Conservation (phyloP, 164 flowering plant genomes). For the Chimonanthus salicifolius region DNA sequence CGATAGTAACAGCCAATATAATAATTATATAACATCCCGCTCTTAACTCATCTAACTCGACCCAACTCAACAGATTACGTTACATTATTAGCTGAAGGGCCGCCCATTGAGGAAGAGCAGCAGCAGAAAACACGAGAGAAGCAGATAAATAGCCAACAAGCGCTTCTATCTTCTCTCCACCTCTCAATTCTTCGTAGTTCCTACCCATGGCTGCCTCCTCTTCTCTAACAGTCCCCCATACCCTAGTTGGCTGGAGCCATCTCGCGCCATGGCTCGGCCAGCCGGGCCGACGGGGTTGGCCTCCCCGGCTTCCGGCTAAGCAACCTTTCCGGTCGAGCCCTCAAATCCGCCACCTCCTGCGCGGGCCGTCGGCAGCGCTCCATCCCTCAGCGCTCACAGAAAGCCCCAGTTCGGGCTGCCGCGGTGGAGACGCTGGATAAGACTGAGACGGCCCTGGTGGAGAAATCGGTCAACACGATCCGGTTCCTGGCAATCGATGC, state of each 20-base stretch:
- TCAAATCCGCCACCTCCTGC: conserved; percentile 28
- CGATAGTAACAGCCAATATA: background rate
- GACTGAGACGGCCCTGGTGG: conserved; percentile 53
- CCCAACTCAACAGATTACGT: too few species aligned
- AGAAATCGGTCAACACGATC: conserved; percentile 76
- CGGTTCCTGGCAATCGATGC: conserved; percentile 86
- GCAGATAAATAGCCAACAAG: background rate
- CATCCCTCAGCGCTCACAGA: background rate
- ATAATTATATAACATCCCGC: background rate
- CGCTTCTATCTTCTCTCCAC: background rate
- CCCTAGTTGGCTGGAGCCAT: conserved; percentile 24
- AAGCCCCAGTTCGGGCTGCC: conserved; percentile 27
- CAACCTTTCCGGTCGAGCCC: conserved; percentile 24
- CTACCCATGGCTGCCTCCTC: conserved; percentile 27
- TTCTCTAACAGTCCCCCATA: conserved; percentile 29
- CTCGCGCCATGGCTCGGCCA: conserved; percentile 28
- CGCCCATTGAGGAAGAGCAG: background rate
- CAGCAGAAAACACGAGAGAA: background rate
- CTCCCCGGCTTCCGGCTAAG: conserved; percentile 18
- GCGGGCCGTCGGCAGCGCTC: conserved; percentile 7
- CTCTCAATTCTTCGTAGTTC: background rate
- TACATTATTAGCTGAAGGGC: too few species aligned
- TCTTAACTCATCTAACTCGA: background rate
- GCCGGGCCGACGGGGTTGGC: conserved; percentile 11
- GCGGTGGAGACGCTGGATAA: conserved; percentile 50